A percentile compares a stretch with the other conserved stretches of the same genome.
phyloP scores from a whole-genome alignment of 2,329 filamentous ascomycete genomes.

The Fusarium hostae region DNA sequence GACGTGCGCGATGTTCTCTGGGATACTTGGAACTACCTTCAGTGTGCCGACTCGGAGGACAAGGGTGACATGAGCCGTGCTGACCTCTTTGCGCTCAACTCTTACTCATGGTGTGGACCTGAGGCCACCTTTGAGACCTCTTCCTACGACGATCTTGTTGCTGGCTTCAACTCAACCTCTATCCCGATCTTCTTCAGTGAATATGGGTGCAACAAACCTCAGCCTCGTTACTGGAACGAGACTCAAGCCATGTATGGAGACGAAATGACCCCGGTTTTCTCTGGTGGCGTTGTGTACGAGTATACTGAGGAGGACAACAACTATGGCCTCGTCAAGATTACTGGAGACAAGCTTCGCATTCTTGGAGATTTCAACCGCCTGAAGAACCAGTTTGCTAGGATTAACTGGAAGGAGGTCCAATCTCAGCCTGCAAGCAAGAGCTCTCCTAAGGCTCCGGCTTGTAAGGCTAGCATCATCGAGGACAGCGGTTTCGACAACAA shows the following conservation, averaged over 20 bases:
- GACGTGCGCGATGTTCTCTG: constrained; percentile 79
- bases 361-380: constrained; percentile 78
- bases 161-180: constrained; percentile 71
- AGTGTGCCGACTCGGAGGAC: constrained; percentile 69
- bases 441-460: constrained; percentile 66
- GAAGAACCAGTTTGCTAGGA: constrained; percentile 76
- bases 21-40: constrained; percentile 81
- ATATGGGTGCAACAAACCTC: constrained; percentile 78
- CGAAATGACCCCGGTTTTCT: constrained; percentile 75
- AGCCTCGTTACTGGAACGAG: constrained; percentile 81
- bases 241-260: constrained; percentile 76
- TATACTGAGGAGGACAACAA: constrained; percentile 77
- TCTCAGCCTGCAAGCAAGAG: constrained; percentile 67
- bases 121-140: constrained; percentile 71
- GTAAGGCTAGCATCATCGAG: constrained; percentile 74
- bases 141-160: constrained; percentile 71
- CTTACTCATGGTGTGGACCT: constrained; percentile 74
- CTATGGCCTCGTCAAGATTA: constrained; percentile 73
- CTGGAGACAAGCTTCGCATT: constrained; percentile 67
- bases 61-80: constrained; percentile 70
- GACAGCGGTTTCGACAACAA: constrained; percentile 76
- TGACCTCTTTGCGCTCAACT: constrained; percentile 82
- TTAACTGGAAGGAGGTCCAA: constrained; percentile 77
- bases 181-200: constrained; percentile 87
- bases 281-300: constrained; percentile 84